Conservation (phyloP, 805 yeast species). For the Saccharomycopsis selenospora region DNA sequence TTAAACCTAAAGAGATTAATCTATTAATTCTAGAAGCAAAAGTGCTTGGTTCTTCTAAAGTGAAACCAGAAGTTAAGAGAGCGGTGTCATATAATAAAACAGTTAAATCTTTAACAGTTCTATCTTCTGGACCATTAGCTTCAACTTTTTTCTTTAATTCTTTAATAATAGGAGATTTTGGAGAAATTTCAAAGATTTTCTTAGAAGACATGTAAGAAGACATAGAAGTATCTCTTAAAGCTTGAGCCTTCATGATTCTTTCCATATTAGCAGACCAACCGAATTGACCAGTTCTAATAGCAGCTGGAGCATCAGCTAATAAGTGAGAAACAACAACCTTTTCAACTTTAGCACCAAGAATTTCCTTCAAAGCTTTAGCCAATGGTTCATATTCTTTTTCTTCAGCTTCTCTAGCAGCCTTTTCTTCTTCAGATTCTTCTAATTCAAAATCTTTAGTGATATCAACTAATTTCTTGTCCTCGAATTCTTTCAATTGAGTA, state of each 20-base stretch:
- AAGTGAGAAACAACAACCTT: constrained; percentile 98
- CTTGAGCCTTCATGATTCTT: constrained; percentile 99
- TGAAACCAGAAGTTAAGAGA: constrained; percentile 95
- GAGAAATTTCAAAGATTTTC: constrained; percentile 98
- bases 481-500: constrained; percentile 98
- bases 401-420: constrained; percentile 88
- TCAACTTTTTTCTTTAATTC: constrained; percentile 97
- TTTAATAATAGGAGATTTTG: constrained; percentile 89
- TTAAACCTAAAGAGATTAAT: constrained; percentile 94
- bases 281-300: constrained; percentile 99
- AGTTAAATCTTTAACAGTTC: constrained; percentile 96
- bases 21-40: constrained; percentile 98
- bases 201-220: constrained; percentile 99
- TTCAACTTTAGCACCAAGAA: constrained; percentile 98
- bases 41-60: constrained; percentile 96
- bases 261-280: constrained; percentile 99
- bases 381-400: constrained; percentile 85
- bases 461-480: constrained; percentile 98
- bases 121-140: constrained; percentile 94
- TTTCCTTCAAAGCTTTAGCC: constrained; percentile 92
- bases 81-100: constrained; percentile 97
- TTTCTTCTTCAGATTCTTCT: constrained; percentile 98
- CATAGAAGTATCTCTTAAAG: constrained; percentile 97
- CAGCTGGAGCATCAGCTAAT: constrained; percentile 98
- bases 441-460: constrained; percentile 98